Percentiles rank a stretch among this genome's conserved stretches.
phyloP scores from a whole-genome alignment of 2,329 filamentous ascomycete genomes.

The Trichoderma brevicompactum region DNA sequence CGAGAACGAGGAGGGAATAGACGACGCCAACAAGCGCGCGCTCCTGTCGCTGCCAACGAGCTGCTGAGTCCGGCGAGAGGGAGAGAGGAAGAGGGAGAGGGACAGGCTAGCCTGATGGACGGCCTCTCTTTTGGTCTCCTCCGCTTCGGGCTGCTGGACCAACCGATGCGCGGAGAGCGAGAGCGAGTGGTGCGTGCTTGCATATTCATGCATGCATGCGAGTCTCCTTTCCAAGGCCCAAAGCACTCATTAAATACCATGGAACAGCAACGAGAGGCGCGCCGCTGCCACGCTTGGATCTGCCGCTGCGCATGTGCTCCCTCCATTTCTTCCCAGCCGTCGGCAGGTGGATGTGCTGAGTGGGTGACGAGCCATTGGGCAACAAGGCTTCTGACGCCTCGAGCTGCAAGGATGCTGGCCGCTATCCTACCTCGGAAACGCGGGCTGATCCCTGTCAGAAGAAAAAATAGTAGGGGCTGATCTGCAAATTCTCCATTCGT shows the following conservation, averaged over 20 bases:
- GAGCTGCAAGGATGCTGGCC: background rate
- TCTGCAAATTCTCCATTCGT: slow-evolving; percentile 18
- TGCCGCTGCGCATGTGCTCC: slow-evolving; percentile 26
- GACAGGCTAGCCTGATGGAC: too few species aligned
- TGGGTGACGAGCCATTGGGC: slow-evolving; percentile 23
- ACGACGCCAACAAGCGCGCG: too few species aligned
- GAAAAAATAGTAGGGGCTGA: slow-evolving; percentile 14
- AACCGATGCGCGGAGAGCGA: background rate
- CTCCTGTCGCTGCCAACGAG: too few species aligned
- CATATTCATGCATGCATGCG: background rate
- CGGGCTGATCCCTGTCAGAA: slow-evolving; percentile 16
- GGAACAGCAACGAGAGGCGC: background rate
- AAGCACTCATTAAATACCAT: background rate
- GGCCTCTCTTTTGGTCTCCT: background rate
- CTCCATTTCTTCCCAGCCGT: slow-evolving; percentile 19
- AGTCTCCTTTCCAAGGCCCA: background rate
- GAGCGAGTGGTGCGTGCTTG: background rate
- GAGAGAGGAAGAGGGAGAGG: too few species aligned
- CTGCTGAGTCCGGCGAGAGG: too few species aligned
- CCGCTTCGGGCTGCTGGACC: background rate
- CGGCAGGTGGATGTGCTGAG: slow-evolving; percentile 13
- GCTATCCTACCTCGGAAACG: slow-evolving; percentile 23
- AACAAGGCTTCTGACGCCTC: background rate
- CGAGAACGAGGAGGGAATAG: background rate
- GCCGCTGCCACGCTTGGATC: slow-evolving; percentile 21